Base-by-base conservation (phyloP, 108 stramenopile genomes). In the Nitzschia sp. region DNA sequence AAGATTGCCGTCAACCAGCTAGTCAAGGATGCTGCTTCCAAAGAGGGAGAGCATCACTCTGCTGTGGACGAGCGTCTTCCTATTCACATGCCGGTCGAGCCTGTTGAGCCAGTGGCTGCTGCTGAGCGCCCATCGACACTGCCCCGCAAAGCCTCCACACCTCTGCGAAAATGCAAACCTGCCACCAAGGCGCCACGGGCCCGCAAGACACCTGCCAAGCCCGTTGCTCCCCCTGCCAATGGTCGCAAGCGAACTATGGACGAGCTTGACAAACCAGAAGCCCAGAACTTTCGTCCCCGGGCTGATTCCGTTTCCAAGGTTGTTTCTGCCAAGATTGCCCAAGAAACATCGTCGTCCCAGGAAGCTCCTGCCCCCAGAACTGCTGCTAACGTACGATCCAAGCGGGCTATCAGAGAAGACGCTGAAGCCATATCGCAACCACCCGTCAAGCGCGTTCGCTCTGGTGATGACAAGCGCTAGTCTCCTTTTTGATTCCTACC, bases 221-320 rank as follows among this genome's bases (percentile, higher is more conserved):
- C 17, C 14, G 46, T 17, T 48, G 29, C 29, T 5, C 22, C 46
- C 6, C 25, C 52, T 19, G 24, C 46, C n/a, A 43, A 40, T 19
- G 52, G 52, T 6, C 61, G 63, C 44, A 76, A 76, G 42, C 69
- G 68, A 64, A 57, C 54, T 7, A 70, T 70, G 17, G 69, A 76
- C 20, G 69, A 69, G 9, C 64, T 65, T 7, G 57, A 57, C 9
- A 65, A 52, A n/a, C 34, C 63, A 48, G 48, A 51, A 14, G 46
- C 14, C 7, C 15, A 57, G n/a, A 41, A 50, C 8, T 48, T 55
- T 21, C 70, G 70, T 56, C 11, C 40, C 7, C 51, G 70, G 48
- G 26, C 70, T 14, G 70, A 71, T 17, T 71, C 70, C 8, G 43
- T 71, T 26, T 51, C 70, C 2, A 46, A 62, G 38, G 70, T 55